phyloP scores from a whole-genome alignment of 768 basidiomycete species.

The Suillus subluteus region DNA sequence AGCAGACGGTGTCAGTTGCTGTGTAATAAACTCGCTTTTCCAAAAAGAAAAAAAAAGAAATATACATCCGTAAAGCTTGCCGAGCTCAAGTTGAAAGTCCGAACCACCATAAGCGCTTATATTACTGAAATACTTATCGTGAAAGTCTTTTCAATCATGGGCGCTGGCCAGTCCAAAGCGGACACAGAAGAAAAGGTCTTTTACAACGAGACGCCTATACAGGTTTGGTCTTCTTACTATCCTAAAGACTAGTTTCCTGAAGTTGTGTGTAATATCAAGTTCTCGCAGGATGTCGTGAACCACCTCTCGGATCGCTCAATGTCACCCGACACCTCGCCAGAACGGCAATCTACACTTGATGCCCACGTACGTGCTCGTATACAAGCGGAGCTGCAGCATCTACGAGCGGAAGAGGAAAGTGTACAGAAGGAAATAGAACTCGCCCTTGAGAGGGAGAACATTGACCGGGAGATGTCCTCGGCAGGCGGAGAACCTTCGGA shows the following conservation, averaged over 20 bases:
- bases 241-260: neutral
- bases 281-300: constrained; percentile 83
- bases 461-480: constrained; percentile 71
- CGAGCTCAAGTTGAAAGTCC: constrained; percentile 2
- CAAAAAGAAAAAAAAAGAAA: too few species aligned
- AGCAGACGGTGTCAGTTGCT: too few species aligned
- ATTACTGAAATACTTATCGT: neutral
- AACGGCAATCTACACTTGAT: constrained; percentile 77
- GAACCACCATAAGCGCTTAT: neutral
- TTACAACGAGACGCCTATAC: constrained; percentile 54
- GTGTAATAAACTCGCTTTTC: too few species aligned
- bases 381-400: constrained; percentile 62
- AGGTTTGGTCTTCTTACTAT: constrained; percentile 39
- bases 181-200: constrained; percentile 61
- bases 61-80: neutral
- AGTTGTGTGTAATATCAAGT: constrained; percentile 46
- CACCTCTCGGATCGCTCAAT: constrained; percentile 70
- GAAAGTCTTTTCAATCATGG: constrained; percentile 46
- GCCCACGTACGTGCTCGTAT: constrained; percentile 74
- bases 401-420: constrained; percentile 69
- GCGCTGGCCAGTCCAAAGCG: constrained; percentile 67
- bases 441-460: constrained; percentile 86
- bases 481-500: constrained; percentile 46
- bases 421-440: constrained; percentile 75
- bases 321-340: constrained; percentile 60